These are phyloP conservation scores for Zygotorulaspora sp. DNA, from an alignment of 805 yeast genomes.

Conservation along the genomic window DNA sequence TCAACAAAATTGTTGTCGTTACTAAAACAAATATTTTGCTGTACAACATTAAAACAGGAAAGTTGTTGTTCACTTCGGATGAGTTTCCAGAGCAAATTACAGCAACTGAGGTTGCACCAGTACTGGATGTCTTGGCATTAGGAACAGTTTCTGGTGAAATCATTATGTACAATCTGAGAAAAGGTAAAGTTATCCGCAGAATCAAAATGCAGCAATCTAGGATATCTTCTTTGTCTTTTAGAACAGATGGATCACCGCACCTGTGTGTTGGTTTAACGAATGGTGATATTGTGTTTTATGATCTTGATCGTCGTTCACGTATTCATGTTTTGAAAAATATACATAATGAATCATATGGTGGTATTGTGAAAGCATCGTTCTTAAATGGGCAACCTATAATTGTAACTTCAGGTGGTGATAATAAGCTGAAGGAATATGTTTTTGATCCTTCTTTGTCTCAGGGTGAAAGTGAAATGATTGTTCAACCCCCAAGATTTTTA, in stretches of 20 bases:
- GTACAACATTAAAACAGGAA: constrained; percentile 74
- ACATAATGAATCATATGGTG: constrained; percentile 71
- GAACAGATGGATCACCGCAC: constrained; percentile 87
- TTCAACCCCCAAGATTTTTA: constrained; percentile 84
- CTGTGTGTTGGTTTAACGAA: constrained; percentile 69
- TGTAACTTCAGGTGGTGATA: constrained; percentile 88
- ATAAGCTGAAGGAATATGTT: constrained; percentile 80
- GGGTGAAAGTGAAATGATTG: constrained; percentile 44
- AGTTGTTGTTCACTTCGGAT: constrained; percentile 53
- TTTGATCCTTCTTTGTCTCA: constrained; percentile 86
- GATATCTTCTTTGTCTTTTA: constrained; percentile 64
- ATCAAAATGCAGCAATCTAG: constrained; percentile 40
- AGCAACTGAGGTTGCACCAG: constrained; percentile 79
- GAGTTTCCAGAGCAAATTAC: constrained; percentile 57
- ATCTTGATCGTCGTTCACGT: constrained; percentile 64
- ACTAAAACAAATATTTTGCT: constrained; percentile 59
- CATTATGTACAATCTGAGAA: constrained; percentile 60
- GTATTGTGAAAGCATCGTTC: constrained; percentile 68
- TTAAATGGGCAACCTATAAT: constrained; percentile 88
- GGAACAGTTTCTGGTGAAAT: constrained; percentile 71
- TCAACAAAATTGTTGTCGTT: constrained; percentile 84
- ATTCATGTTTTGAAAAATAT: constrained; percentile 71
- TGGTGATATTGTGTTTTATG: constrained; percentile 86
- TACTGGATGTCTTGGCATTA: constrained; percentile 72
- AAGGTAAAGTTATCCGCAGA: constrained; percentile 54